Evolutionary conservation across 768 basidiomycete genomes (phyloP).

Genomic region (Xerocomus potaroensis): DNA sequence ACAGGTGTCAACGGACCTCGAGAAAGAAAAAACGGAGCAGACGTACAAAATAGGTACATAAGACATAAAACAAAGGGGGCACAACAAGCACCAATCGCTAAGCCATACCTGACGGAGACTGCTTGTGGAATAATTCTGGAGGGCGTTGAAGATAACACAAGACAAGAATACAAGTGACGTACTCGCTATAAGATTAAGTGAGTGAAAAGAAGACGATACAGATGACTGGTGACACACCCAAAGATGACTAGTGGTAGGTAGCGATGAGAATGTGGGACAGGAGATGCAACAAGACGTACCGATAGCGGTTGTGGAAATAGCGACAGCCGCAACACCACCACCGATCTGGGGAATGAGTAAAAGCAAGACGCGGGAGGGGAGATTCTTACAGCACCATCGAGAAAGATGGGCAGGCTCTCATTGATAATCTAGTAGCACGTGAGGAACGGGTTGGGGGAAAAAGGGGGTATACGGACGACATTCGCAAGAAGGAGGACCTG

Average conservation of each 20-base stretch:
- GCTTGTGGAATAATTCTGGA: constrained; percentile 66
- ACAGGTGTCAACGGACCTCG: background rate
- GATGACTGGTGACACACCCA: constrained; percentile 47
- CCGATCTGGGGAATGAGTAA: constrained; percentile 45
- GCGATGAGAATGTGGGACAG: background rate
- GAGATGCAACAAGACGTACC: constrained; percentile 33
- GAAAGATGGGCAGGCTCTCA: constrained; percentile 78
- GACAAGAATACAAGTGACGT: constrained; percentile 11
- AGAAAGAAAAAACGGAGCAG: background rate
- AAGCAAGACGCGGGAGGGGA: constrained; percentile 54
- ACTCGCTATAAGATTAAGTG: constrained; percentile 19
- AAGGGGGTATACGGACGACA: constrained; percentile 50
- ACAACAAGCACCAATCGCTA: constrained; percentile 74
- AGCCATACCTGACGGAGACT: constrained; percentile 73
- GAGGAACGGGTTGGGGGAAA: background rate
- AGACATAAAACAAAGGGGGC: constrained; percentile 68
- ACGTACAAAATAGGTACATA: constrained; percentile 58
- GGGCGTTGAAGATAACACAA: background rate
- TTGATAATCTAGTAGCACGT: constrained; percentile 60
- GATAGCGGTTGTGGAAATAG: constrained; percentile 62
- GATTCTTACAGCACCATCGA: constrained; percentile 60
- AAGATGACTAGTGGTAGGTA: constrained; percentile 59
- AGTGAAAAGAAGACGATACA: background rate
- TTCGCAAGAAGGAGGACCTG: constrained; percentile 86
- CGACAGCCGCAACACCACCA: constrained; percentile 72